These are phyloP conservation scores for Centrapalus pauciflorus DNA, from an alignment of 129 eudicot species.

Conservation along the genomic window DNA sequence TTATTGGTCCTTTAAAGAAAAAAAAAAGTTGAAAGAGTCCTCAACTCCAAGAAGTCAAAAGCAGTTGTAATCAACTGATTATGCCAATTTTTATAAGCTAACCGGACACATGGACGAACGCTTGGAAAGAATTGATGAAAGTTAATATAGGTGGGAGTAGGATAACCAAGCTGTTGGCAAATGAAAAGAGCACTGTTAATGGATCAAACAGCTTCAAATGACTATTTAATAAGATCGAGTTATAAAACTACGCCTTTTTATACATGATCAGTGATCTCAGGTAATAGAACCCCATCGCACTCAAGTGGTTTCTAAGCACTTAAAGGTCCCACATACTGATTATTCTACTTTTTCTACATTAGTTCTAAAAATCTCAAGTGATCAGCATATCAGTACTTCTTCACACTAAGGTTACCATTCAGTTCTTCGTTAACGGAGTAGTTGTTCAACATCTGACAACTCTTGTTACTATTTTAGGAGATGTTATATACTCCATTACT, in stretches of 20 bases:
- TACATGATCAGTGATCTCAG: background rate
- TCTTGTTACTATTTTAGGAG: background rate
- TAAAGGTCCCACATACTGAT: background rate
- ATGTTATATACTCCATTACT: background rate
- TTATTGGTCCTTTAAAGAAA: background rate
- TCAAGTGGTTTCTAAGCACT: background rate
- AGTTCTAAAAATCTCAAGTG: background rate
- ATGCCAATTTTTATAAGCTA: background rate
- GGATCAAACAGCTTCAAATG: background rate
- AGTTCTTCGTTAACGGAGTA: background rate
- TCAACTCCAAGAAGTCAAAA: background rate
- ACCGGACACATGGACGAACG: background rate
- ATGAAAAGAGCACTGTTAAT: background rate
- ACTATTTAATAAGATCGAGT: background rate
- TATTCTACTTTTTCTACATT: background rate
- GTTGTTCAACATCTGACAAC: conserved; percentile 8
- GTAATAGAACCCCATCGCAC: background rate
- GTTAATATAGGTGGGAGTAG: background rate
- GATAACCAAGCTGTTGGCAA: background rate
- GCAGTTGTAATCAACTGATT: background rate
- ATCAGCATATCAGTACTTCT: too few species aligned
- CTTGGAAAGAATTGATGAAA: background rate
- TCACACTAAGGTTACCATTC: too few species aligned
- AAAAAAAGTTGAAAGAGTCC: background rate
- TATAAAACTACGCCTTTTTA: background rate